Base-by-base conservation (phyloP, 768 basidiomycete species). In the Auricularia cornea region DNA sequence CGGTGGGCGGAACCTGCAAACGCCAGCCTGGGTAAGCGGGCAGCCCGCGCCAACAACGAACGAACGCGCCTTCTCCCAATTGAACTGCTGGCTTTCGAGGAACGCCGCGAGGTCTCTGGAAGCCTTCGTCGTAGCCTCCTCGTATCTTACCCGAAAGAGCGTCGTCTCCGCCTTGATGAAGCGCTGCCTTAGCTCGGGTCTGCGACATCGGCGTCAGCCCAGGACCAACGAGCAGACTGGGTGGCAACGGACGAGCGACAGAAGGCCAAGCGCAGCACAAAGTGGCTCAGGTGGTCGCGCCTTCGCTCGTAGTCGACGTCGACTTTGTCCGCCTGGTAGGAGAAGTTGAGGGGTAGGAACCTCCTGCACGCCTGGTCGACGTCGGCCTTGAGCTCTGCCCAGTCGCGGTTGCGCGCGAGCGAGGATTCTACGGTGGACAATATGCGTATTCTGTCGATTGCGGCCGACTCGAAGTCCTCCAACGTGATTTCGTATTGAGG, bases 381-480 rank as follows among this genome's bases (percentile, higher is more conserved):
- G 54, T 92, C 82, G 1, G 68, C 75, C 74, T 80, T 86, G 61
- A 92, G 78, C 64, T 95, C 94, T 3, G 90, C 87, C 80, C 82
- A 87, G n/a, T 87, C 73, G 48, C 91, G 78, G 70, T 94, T 93
- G 35, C 94, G 88, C 11, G 87, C 90, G 65, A 85, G 84, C 3
- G 90, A 93, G 1, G 94, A 88, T 70, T 96, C 94, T 62, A 97
- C 95, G 72, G 95, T 93, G 18, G 90, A 89, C 20, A 97, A 82
- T 20, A 97, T 81, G 30, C 92, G 85, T 33, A 99, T 81, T 40
- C 97, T 80, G 67, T 96, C 86, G 26, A 99, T 80, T 0, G 97
- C 97, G 71, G 83, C 91, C 2, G 82, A 87, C 72, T 99, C 97
- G 68, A 99, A 99, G 66, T 98, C 91, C 72, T 98, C 97, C 20